Evolutionary conservation across 495 filamentous ascomycete genomes (phyloP), one percentile per base, ranked within the genome.

Genomic region (Hypoxylon trugodes): DNA sequence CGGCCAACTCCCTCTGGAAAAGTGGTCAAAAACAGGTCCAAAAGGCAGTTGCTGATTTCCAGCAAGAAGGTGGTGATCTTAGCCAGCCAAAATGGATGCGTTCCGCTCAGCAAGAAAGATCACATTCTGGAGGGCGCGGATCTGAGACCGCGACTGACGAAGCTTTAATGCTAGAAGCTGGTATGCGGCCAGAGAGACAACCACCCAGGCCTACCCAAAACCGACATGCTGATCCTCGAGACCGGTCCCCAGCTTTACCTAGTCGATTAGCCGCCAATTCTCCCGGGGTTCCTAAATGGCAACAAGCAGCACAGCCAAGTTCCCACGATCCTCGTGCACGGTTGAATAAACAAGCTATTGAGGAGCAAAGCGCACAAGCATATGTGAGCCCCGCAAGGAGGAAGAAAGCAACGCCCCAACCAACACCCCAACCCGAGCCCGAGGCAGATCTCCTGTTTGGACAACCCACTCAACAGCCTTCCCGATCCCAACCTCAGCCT

Each of bases 11-110:
- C 2, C 73, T 98, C 2, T 98, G 95, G 95, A 98, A 96, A 73
- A 89, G 88, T 4, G 88, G 93, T 2, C 92, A 90, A 65, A 98
- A 96, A 74, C 94, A 90, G 70, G 86, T 98, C n/a, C 93, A 96
- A 69, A 92, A 92, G 72, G 95, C 92, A 10, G 91, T 98, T 10
- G 86, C 91, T 12, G 95, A 98, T 15, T 89, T 97, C 61, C 93
- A 97, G 45, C 80, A 83, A 41, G 83, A 85, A 6, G 69, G 69
- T 12, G 82, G 86, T 22, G 95, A 97, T 71, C 80, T 90, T 1
- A 91, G 72, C 69, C 91, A 96, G 69, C 95, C 95, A 1, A 94
- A 91, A 66, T 98, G 95, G 95, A 96, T 98, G 94, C 84, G 86
- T 65, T 90, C 91, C 48, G 79, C 83, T 18, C 79, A 81, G 21